Evolutionary conservation across 1,284 basidiomycete species (phyloP).

Genomic region (Malassezia brasiliensis): DNA sequence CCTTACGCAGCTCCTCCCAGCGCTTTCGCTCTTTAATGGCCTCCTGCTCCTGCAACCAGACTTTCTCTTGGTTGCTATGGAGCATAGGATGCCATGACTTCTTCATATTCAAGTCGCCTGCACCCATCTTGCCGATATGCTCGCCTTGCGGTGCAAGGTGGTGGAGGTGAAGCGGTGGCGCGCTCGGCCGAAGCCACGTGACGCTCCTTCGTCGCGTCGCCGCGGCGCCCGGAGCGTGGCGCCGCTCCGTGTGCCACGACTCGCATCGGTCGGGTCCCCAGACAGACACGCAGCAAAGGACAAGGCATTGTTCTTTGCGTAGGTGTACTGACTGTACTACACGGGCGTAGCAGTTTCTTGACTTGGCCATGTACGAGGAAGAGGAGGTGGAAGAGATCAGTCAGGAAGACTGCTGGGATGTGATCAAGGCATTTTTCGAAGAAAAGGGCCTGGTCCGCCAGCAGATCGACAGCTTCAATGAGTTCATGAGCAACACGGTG

Average conservation of each 20-base stretch:
- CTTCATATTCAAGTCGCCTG: constrained; percentile 77
- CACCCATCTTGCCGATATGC: constrained; percentile 64
- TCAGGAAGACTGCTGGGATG: constrained; percentile 47
- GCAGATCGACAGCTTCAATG: constrained; percentile 96
- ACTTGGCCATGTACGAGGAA: constrained; percentile 21
- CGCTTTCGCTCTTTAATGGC: constrained; percentile 97
- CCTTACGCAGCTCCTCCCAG: constrained; percentile 85
- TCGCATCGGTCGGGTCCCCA: background rate
- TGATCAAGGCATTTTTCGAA: constrained; percentile 87
- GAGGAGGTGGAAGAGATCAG: constrained; percentile 39
- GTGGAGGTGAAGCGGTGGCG: background rate
- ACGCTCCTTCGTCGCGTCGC: background rate
- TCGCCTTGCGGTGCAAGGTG: background rate
- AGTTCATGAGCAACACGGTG: constrained; percentile 99
- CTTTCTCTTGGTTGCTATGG: constrained; percentile 94
- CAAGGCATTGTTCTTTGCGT: background rate
- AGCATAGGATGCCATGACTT: constrained; percentile 88
- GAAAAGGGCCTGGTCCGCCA: constrained; percentile 95
- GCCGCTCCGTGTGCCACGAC: constrained; percentile 1
- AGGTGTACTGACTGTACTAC: background rate
- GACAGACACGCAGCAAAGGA: background rate
- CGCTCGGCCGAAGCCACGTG: constrained; percentile 8
- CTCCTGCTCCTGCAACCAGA: constrained; percentile 96
- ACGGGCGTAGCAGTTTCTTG: background rate
- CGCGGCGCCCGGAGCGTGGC: background rate